Evolutionary conservation across 495 filamentous ascomycete species (phyloP), one percentile per base, ranked within the genome.

Genomic region (Penicillium steckii): DNA sequence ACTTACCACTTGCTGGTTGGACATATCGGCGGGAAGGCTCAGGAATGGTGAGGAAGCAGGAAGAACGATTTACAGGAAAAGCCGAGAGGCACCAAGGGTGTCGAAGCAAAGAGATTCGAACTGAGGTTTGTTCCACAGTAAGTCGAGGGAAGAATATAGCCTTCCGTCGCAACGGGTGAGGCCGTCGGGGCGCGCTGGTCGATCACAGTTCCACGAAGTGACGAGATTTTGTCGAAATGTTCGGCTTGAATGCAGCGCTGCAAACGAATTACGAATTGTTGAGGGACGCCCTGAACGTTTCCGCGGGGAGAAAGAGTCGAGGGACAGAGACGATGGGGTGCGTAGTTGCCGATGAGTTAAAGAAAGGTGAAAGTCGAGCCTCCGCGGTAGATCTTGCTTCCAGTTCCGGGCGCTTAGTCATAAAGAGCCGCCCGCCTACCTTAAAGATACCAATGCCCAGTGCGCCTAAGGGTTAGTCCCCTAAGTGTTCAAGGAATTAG

Each of bases 1-100:
- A 84, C 83, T 83, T 62, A 86, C 83, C 74, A 86, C 82, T 67
- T 80, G 74, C 65, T 77, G 73, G 70, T 86, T 85, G 56, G 83
- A 83, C 83, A 86, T 86, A 64, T 44, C 57, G 41, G 60, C 51
- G 50, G 50, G 22, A 17, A n/a, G 21, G 7, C 25, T 33, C n/a
- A 8, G 17, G n/a, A 38, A 8, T 23, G 41, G 7, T 27, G 23
- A 42, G 19, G 10, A 5, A 4, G 18, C 8, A 33, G 35, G 12
- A 12, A 9, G 33, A 25, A 17, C 13, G n/a, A 38, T 18, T 23
- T 1, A 19, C 37, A 32, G 23, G 21, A 26, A n/a, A n/a, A n/a
- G 25, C 33, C 24, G 12, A 25, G 26, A 27, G 27, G 19, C 4
- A 40, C 37, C 22, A 23, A 26, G 35, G 32, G 38, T 8, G 26